Conservation (phyloP, 495 filamentous ascomycete species). For the Aspergillus leporis region DNA sequence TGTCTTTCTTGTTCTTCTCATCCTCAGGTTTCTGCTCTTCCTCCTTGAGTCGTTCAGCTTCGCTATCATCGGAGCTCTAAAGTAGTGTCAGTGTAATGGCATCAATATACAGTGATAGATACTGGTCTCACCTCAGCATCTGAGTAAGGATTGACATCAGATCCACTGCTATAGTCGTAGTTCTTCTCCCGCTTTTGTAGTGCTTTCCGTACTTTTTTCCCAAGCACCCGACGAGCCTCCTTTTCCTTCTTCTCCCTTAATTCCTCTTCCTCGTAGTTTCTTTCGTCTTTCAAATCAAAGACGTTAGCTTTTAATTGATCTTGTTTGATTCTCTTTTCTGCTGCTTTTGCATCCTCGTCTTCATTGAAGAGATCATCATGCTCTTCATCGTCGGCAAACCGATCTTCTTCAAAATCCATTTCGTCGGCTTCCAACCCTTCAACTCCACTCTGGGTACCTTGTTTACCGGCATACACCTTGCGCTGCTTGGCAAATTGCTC, state of each 20-base stretch:
- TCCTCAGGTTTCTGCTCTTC: constrained; percentile 72
- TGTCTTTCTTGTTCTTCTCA: constrained; percentile 55
- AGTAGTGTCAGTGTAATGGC: constrained; percentile 2
- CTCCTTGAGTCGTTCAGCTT: constrained; percentile 59
- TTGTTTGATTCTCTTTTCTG: constrained; percentile 79
- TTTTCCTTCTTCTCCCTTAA: constrained; percentile 66
- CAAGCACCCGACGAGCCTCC: constrained; percentile 63
- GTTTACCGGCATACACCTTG: constrained; percentile 47
- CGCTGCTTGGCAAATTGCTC: constrained; percentile 49
- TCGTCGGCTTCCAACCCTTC: constrained; percentile 60
- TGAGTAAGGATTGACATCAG: constrained; percentile 74
- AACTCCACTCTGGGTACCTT: constrained; percentile 28
- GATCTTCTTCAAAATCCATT: constrained; percentile 64
- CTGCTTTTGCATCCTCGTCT: constrained; percentile 85
- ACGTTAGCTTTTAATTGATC: constrained; percentile 86
- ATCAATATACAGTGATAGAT: not conserved
- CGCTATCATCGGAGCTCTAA: constrained; percentile 47
- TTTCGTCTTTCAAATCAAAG: constrained; percentile 81
- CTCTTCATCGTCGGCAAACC: constrained; percentile 89
- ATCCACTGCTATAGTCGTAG: constrained; percentile 75
- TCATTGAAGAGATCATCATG: constrained; percentile 75
- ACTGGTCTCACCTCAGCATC: constrained; percentile 43
- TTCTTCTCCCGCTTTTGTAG: constrained; percentile 84
- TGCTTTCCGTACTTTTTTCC: constrained; percentile 75
- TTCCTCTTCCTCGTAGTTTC: constrained; percentile 82